Evolutionary conservation across 2,329 filamentous ascomycete species (phyloP).

Genomic region (Aspergillus tubingensis): DNA sequence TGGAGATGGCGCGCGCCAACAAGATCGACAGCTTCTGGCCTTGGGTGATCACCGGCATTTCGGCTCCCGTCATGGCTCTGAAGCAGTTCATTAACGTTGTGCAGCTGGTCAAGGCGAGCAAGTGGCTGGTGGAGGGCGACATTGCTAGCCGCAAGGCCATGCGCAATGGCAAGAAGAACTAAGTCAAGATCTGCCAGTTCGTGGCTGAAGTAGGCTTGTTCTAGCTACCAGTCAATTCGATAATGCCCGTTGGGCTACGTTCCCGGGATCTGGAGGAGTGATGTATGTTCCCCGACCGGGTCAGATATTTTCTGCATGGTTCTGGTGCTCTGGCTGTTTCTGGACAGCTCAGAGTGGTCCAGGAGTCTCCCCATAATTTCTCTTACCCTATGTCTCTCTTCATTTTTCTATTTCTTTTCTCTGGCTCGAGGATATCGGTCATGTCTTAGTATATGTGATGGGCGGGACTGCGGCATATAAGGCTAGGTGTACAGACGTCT

Average conservation of each 20-base stretch:
- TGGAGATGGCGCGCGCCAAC: constrained; percentile 91
- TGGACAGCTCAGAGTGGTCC: constrained; percentile 10
- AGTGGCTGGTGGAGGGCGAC: constrained; percentile 92
- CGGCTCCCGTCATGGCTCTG: constrained; percentile 80
- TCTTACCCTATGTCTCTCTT: constrained; percentile 1
- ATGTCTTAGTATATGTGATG: constrained; percentile 14
- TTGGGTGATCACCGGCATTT: constrained; percentile 78
- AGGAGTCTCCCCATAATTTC: neutral
- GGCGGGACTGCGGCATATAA: constrained; percentile 18
- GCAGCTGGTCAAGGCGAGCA: constrained; percentile 89
- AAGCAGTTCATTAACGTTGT: constrained; percentile 96
- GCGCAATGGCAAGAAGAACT: constrained; percentile 38
- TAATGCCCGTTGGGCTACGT: neutral
- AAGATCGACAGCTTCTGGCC: constrained; percentile 79
- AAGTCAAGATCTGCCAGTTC: constrained; percentile 4
- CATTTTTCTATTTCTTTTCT: constrained; percentile 19
- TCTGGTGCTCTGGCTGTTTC: constrained; percentile 35
- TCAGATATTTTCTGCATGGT: constrained; percentile 28
- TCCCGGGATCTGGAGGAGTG: constrained; percentile 1
- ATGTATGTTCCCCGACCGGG: constrained; percentile 1
- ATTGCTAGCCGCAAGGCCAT: constrained; percentile 60
- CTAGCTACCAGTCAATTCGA: constrained; percentile 6
- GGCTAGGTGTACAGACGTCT: constrained; percentile 14
- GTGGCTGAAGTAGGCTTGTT: constrained; percentile 7
- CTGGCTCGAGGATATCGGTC: constrained; percentile 11